Conservation (phyloP, 1,284 basidiomycete genomes). For the Ceratobasidium sp. region DNA sequence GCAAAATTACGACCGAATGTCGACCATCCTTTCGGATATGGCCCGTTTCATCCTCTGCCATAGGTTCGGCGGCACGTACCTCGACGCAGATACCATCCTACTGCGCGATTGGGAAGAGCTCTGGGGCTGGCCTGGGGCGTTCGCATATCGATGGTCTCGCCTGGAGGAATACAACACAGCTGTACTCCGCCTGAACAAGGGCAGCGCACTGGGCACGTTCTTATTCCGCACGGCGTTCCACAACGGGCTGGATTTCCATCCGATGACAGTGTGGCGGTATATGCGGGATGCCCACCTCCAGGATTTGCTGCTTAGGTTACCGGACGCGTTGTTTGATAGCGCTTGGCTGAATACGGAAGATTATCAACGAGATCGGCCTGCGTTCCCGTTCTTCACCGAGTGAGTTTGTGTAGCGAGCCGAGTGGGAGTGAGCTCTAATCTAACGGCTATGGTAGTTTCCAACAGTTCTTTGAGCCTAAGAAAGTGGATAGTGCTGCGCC, state of each 20-base stretch:
- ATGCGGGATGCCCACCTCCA: slow-evolving; percentile 83
- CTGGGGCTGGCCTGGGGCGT: slow-evolving; percentile 89
- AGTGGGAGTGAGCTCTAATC: not conserved
- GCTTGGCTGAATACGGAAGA: slow-evolving; percentile 89
- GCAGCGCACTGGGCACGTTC: slow-evolving; percentile 84
- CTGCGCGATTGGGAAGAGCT: slow-evolving; percentile 93
- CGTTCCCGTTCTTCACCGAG: slow-evolving; percentile 87
- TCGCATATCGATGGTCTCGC: slow-evolving; percentile 88
- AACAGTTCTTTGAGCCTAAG: slow-evolving; percentile 86
- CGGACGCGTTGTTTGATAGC: slow-evolving; percentile 88
- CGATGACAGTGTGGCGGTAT: slow-evolving; percentile 86
- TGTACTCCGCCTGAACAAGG: slow-evolving; percentile 85
- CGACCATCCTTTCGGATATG: slow-evolving; percentile 85
- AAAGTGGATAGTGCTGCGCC: slow-evolving; percentile 76
- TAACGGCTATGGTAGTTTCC: slow-evolving; percentile 66
- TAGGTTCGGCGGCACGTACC: slow-evolving; percentile 87
- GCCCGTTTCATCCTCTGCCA: slow-evolving; percentile 88
- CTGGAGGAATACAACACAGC: slow-evolving; percentile 89
- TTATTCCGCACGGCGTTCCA: slow-evolving; percentile 88
- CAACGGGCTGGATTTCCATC: slow-evolving; percentile 89
- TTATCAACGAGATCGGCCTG: slow-evolving; percentile 84
- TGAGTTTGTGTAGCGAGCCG: slow-evolving; percentile 59
- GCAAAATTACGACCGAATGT: slow-evolving; percentile 72
- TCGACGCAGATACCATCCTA: slow-evolving; percentile 89
- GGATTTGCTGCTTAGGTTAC: slow-evolving; percentile 78